Conservation (phyloP, 2,329 filamentous ascomycete species). For the Chaetothyriales sp. region DNA sequence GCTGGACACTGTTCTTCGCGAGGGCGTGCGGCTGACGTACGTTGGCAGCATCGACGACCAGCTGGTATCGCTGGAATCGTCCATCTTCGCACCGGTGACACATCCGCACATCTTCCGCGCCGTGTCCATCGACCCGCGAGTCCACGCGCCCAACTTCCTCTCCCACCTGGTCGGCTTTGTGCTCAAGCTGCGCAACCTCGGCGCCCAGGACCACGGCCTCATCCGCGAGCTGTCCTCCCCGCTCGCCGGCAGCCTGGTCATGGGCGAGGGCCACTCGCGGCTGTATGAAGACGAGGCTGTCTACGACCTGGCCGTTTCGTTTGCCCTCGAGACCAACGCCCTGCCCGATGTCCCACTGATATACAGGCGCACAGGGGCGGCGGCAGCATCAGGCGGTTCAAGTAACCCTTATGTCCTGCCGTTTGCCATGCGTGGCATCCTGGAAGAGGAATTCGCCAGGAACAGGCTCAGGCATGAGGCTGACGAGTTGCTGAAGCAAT, state of each 20-base stretch:
- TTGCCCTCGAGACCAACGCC: conserved; percentile 55
- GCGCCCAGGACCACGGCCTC: conserved; percentile 81
- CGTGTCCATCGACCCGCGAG: conserved; percentile 86
- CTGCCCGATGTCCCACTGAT: conserved; percentile 22
- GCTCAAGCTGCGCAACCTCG: conserved; percentile 83
- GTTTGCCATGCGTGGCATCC: conserved; percentile 84
- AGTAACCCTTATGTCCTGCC: conserved; percentile 82
- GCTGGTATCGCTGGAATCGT: conserved; percentile 85
- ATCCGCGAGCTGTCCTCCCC: conserved; percentile 79
- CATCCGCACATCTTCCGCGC: conserved; percentile 91
- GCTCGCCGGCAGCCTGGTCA: conserved; percentile 78
- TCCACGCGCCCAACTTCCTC: conserved; percentile 87
- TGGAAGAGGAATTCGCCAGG: conserved; percentile 84
- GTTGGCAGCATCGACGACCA: conserved; percentile 95
- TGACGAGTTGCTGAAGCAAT: conserved; percentile 62
- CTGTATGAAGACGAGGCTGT: conserved; percentile 81
- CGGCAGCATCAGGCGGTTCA: conserved; percentile 23
- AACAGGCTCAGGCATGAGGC: conserved; percentile 65
- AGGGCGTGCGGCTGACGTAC: conserved; percentile 72
- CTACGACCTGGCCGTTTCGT: conserved; percentile 62
- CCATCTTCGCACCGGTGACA: conserved; percentile 66
- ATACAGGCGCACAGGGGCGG: background rate
- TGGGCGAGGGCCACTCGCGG: conserved; percentile 81
- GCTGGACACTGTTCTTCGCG: conserved; percentile 56
- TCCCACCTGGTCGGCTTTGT: conserved; percentile 85